Evolutionary conservation across 1,284 basidiomycete species (phyloP), one percentile per base, ranked within the genome.

Genomic region (Apiotrichum laibachii): DNA sequence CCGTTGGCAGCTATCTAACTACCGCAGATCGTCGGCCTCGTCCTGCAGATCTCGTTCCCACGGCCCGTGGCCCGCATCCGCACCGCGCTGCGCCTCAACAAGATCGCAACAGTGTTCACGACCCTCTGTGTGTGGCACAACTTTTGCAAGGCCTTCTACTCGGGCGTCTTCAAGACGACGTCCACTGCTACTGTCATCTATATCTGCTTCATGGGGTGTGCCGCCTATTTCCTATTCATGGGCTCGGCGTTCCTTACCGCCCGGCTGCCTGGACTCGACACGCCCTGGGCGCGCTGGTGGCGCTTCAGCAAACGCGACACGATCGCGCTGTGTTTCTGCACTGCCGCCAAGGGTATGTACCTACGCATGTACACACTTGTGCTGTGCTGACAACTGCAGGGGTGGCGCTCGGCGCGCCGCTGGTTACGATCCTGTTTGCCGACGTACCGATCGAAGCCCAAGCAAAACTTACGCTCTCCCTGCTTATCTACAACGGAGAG

Each of bases 101-200:
- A 55, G 44, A 53, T 59, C 6, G 57, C 57, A 12, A 37, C 34
- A 10, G 22, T 59, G 42, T 44, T 59, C 15, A 55, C 53, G 7
- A 51, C 44, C 9, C 53, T 59, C 19, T 55, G 57, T 35, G 57
- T 59, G 10, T 59, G 57, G 57, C 53, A 59, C 45, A 50, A 68
- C 6, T 77, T 77, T 59, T 72, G 67, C 33, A 71, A 65, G 15
- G 72, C 74, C 0, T 76, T 77, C 59, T 65, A 70, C 55, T 68
- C 67, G 0, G 60, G 65, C 12, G 68, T 72, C 0, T 74, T 77
- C 50, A 44, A 70, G 33, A 60, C 60, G 6, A 58, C 74, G 13
- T 63, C 67, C 0, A 63, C 62, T 16, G 60, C 67, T 18, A 72
- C 73, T 5, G 65, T 76, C 56, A 64, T 68, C 5, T 68, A 75